These are phyloP conservation scores for Aquilaria malaccensis DNA, from an alignment of 345 rosid species.

Conservation along the genomic window DNA sequence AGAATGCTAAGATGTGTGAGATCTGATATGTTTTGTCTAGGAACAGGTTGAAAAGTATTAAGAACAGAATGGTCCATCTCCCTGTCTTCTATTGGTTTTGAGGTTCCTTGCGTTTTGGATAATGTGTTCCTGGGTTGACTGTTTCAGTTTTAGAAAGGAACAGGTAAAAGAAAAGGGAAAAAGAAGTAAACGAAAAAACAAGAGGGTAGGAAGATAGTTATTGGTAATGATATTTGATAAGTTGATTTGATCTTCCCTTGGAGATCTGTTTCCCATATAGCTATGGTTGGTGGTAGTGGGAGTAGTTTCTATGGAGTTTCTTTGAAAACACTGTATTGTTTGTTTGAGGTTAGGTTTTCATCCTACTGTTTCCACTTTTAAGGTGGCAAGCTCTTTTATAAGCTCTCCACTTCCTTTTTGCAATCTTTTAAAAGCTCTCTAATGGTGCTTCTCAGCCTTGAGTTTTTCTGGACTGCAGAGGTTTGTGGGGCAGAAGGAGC, in stretches of 20 bases:
- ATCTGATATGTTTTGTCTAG: background rate
- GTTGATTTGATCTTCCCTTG: constrained; percentile 19
- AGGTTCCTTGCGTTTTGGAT: constrained; percentile 12
- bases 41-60: background rate
- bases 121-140: background rate
- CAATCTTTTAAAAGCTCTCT: constrained; percentile 24
- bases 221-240: constrained; percentile 13
- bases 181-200: background rate
- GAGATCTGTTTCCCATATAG: constrained; percentile 15
- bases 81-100: constrained; percentile 1
- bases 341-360: constrained; percentile 48
- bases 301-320: constrained; percentile 80
- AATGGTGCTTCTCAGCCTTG: constrained; percentile 27
- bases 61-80: background rate
- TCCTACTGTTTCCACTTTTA: constrained; percentile 17
- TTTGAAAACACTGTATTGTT: constrained; percentile 61
- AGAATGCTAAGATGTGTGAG: background rate
- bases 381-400: constrained; percentile 21
- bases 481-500: constrained; percentile 41
- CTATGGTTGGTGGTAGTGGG: constrained; percentile 85
- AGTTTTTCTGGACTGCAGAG: constrained; percentile 34
- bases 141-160: constrained; percentile 6
- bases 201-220: background rate
- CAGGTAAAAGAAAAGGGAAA: background rate
- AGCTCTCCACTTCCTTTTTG: constrained; percentile 8